Percentiles rank a stretch among this genome's conserved stretches.
Conservation (phyloP, 2,329 filamentous ascomycete genomes). For the Calonectria fujianensis region DNA sequence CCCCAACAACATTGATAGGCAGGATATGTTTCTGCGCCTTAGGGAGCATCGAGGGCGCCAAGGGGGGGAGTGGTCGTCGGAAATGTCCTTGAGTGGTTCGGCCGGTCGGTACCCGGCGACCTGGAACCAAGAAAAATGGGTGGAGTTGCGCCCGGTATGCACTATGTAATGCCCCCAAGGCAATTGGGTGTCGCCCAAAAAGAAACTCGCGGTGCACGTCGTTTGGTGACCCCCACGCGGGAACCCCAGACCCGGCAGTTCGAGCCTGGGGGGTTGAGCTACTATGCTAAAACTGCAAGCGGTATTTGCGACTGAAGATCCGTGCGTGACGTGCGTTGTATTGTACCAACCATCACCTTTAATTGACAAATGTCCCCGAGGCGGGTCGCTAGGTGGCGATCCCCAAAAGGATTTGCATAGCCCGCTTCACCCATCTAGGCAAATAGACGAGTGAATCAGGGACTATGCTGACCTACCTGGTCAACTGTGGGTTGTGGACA, state of each 20-base stretch:
- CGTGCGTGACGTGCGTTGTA: conserved; percentile 19
- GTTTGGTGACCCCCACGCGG: conserved; percentile 30
- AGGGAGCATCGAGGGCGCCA: neutral
- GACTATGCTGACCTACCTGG: neutral
- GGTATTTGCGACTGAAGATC: conserved; percentile 24
- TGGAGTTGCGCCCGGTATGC: conserved; percentile 16
- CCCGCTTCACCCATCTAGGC: neutral
- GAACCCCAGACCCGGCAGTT: conserved; percentile 26
- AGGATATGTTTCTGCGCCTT: conserved; percentile 13
- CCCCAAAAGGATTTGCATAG: neutral
- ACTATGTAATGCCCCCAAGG: conserved; percentile 31
- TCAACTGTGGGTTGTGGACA: neutral
- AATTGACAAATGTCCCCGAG: conserved; percentile 8
- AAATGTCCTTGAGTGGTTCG: conserved; percentile 3
- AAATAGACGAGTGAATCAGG: neutral
- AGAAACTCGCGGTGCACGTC: conserved; percentile 7
- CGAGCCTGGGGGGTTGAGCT: conserved; percentile 4
- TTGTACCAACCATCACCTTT: neutral
- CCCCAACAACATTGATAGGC: neutral
- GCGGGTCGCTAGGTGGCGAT: conserved; percentile 2
- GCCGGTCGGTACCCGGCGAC: conserved; percentile 5
- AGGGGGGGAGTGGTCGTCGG: neutral
- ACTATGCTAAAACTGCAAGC: conserved; percentile 8
- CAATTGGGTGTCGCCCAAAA: conserved; percentile 17
- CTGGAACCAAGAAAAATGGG: conserved; percentile 23